Percentiles rank a stretch among this genome's conserved stretches.
These are phyloP conservation scores for Podospora pseudoanserina DNA, from an alignment of 495 filamentous ascomycete species.

Conservation along the genomic window DNA sequence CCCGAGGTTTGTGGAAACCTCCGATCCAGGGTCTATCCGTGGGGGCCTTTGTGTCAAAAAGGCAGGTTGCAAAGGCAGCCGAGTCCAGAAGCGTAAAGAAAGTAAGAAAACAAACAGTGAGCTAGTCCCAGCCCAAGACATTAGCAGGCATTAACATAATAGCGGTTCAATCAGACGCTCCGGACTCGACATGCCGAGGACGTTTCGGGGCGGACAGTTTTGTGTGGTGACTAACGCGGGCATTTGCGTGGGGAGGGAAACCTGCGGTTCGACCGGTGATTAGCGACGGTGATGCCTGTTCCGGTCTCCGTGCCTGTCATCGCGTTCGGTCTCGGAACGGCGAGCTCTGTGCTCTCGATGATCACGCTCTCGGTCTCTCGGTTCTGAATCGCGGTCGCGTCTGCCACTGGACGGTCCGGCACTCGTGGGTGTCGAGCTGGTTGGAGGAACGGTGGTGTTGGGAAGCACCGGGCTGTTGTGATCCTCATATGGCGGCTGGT, in stretches of 20 bases:
- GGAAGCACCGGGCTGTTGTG: slow-evolving; percentile 20
- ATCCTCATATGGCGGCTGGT: slow-evolving; percentile 29
- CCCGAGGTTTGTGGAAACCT: slow-evolving; percentile 33
- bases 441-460: slow-evolving; percentile 19
- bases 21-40: slow-evolving; percentile 39
- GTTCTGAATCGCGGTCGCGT: slow-evolving; percentile 41
- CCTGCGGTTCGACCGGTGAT: slow-evolving; percentile 13
- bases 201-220: background rate
- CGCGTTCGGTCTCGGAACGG: slow-evolving; percentile 24
- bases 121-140: slow-evolving; percentile 25
- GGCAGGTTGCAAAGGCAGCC: slow-evolving; percentile 24
- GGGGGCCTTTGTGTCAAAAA: slow-evolving; percentile 34
- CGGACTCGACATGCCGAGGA: slow-evolving; percentile 9
- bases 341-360: slow-evolving; percentile 19
- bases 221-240: slow-evolving; percentile 4
- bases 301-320: slow-evolving; percentile 29
- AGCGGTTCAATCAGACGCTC: slow-evolving; percentile 10
- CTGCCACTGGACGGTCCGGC: slow-evolving; percentile 34
- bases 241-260: background rate
- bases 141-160: slow-evolving; percentile 29
- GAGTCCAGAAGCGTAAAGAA: slow-evolving; percentile 27
- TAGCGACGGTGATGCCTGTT: slow-evolving; percentile 31
- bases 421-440: slow-evolving; percentile 23
- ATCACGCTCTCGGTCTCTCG: slow-evolving; percentile 32
- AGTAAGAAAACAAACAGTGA: slow-evolving; percentile 14